Base-by-base conservation (phyloP, 768 basidiomycete genomes). In the Panaeolus cyanescens region DNA sequence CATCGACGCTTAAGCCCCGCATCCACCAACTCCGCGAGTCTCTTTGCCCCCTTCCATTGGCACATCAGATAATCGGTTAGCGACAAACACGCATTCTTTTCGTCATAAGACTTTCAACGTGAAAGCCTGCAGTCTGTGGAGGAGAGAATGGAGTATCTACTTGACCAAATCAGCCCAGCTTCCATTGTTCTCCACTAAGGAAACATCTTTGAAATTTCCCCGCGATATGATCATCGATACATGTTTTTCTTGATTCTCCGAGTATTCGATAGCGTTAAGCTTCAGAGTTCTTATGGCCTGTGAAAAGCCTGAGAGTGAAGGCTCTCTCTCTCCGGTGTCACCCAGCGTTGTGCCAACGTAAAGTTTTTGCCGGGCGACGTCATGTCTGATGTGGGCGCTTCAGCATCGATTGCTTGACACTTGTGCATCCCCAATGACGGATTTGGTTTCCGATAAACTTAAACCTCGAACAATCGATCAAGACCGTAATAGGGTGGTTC, bases 191-290 rank as follows among this genome's bases (percentile, higher is more conserved):
- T 50, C 8, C 15, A 28, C n/a, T 28, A 13, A 50, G 30, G 25
- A 50, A 50, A 50, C 2, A n/a, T n/a, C n/a, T 42, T 4, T 22
- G 3, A 28, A 12, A 50, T 50, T 50, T 50, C 45, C 45, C 45
- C 45, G 45, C 45, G 45, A 28, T 50, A 15, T 50, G 45, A 50
- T 50, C 45, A 50, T 50, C 45, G 45, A 50, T 50, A 30, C 45
- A 50, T 50, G 45, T 50, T 50, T 25, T 50, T 50, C 30, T 50
- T 50, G 45, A 28, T 50, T 50, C 45, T 28, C 45, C 45, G 25
- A 20, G 39, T 50, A 7, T 4, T 50, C 30, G 4, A 12, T n/a
- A 28, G 10, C 4, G 25, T 13, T 9, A 50, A 50, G 10, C 22
- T 50, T n/a, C 10, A 28, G 45, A 28, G 45, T 4, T 13, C 30